Evolutionary conservation across 345 rosid species (phyloP), one percentile per base, ranked within the genome.

Genomic region (Eucalyptus cloeziana): DNA sequence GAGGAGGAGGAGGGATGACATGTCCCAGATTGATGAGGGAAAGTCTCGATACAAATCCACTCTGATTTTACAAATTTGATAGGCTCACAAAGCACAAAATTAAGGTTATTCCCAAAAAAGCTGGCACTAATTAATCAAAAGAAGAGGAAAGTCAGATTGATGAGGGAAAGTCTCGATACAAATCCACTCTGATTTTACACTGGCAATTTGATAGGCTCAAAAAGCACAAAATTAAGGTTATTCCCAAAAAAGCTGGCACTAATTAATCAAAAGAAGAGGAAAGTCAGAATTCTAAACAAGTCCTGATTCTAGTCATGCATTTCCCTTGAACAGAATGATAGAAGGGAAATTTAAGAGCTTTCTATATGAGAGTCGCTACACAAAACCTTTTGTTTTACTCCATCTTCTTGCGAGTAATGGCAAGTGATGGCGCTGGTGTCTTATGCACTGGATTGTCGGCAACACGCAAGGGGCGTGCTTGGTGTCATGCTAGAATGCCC

Each of bases 151-250:
- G n/a, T n/a, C n/a, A n/a, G n/a, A n/a, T n/a, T 97, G 94, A 92
- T 98, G 99, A 24, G 99, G 99, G 71, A 96, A 94, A 47, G 97
- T 94, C 93, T 94, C 95, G 86, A 96, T 90, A 86, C 97, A 93
- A 92, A 94, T 95, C 99, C 99, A 98, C 14, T 98, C 99, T 44
- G 97, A 94, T 93, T 95, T 97, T 49, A 98, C 99, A 90, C 95
- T 96, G 31, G 96, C 94, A 31, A 95, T 97, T 93, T 98, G 98
- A 92, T 94, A 96, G 45, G 97, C 91, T 91, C 99, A 87, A 88
- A 50, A 88, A 81, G 56, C 88, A 86, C 85, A 89, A 25, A 80
- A 69, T 69, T 17, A 4, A 69, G 10, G 80, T 69, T 31, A 69
- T 69, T 69, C 24, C 44, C 13, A 37, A n/a, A 54, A 49, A 4